phyloP scores from a whole-genome alignment of 441 rosid species.

The Biscutella laevigata region DNA sequence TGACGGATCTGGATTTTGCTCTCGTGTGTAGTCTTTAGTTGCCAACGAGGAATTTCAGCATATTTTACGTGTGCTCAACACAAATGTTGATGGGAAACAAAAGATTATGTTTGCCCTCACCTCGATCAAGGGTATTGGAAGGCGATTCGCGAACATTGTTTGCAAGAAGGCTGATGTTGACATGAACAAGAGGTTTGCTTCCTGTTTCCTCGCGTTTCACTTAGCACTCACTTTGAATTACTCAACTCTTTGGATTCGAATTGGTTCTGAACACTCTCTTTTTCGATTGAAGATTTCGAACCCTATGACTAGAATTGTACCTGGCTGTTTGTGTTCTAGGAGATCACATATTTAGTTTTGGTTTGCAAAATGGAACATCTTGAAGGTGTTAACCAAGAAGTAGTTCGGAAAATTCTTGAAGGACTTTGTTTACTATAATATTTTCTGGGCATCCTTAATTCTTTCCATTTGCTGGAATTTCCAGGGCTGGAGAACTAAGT shows the following conservation, averaged over 20 bases:
- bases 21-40: constrained; percentile 45
- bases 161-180: constrained; percentile 86
- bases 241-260: no score
- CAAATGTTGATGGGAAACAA: constrained; percentile 79
- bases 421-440: background rate
- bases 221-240: background rate
- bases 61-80: constrained; percentile 72
- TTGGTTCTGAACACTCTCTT: background rate
- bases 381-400: no score
- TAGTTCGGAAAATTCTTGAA: background rate
- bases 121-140: constrained; percentile 77
- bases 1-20: background rate
- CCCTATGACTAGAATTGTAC: background rate
- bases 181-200: constrained; percentile 66
- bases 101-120: constrained; percentile 76
- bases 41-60: constrained; percentile 74
- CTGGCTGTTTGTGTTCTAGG: background rate
- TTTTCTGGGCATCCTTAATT: background rate
- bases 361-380: background rate
- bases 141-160: constrained; percentile 73
- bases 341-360: background rate
- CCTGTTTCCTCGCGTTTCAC: background rate
- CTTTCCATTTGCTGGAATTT: background rate
- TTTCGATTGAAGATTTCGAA: background rate
- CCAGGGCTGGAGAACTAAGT: constrained; percentile 73